Evolutionary conservation across 108 stramenopile species (phyloP).

Genomic region (Cyclotella baltica): DNA sequence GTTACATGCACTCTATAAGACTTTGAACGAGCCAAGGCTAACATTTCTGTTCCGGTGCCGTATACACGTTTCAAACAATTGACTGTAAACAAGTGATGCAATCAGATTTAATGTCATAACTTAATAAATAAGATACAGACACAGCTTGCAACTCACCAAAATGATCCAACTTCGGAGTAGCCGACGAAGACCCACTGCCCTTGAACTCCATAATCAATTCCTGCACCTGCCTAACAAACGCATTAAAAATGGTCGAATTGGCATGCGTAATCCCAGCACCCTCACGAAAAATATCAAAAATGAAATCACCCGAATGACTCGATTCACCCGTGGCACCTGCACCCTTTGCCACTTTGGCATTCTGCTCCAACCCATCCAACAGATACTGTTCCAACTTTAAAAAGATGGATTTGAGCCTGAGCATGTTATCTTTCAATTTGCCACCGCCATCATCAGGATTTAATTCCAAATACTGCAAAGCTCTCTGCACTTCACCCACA

Average conservation of each 20-base stretch:
- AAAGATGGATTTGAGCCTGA: constrained; percentile 80
- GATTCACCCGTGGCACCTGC: constrained; percentile 23
- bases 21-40: constrained; percentile 80
- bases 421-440: constrained; percentile 68
- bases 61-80: constrained; percentile 83
- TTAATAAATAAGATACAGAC: not conserved
- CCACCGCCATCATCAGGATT: constrained; percentile 46
- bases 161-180: constrained; percentile 74
- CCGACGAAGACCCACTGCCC: constrained; percentile 57
- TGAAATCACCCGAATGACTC: constrained; percentile 80
- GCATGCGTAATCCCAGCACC: constrained; percentile 78
- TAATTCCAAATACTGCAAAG: constrained; percentile 52
- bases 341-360: not conserved
- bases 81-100: constrained; percentile 9
- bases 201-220: constrained; percentile 80
- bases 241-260: constrained; percentile 69
- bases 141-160: constrained; percentile 48
- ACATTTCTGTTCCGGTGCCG: constrained; percentile 66
- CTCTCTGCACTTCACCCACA: constrained; percentile 69
- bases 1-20: constrained; percentile 83
- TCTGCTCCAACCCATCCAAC: constrained; percentile 39
- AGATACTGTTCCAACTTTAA: constrained; percentile 82
- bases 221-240: constrained; percentile 67
- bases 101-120: constrained; percentile 12
- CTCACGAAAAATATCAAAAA: constrained; percentile 81